Conservation (phyloP, 192 early-diverging fungal species). For the Thamnidium elegans region DNA sequence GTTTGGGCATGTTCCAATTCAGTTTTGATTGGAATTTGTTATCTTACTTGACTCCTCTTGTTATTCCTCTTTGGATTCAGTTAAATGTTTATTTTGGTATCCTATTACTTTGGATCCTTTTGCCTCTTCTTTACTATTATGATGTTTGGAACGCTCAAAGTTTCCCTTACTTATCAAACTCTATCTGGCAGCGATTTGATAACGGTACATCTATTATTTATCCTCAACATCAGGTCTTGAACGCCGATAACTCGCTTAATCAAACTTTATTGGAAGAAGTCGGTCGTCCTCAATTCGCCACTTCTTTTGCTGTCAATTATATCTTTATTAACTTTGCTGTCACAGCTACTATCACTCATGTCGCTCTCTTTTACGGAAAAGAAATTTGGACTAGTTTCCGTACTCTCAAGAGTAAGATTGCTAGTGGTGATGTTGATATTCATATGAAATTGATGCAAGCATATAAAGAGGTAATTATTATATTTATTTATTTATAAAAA, state of each 20-base stretch:
- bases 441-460: constrained; percentile 60
- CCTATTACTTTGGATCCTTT: too few relatives aligned
- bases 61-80: too few relatives aligned
- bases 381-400: constrained; percentile 56
- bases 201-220: constrained; percentile 41
- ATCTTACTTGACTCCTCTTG: too few relatives aligned
- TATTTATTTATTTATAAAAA: not conserved
- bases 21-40: too few relatives aligned
- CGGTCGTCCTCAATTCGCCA: constrained; percentile 49
- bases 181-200: constrained; percentile 37
- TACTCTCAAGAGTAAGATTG: constrained; percentile 34
- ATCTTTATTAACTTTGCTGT: constrained; percentile 58
- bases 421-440: constrained; percentile 41
- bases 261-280: constrained; percentile 41
- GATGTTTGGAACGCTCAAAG: not conserved
- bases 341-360: constrained; percentile 57
- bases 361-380: constrained; percentile 60
- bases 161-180: constrained; percentile 52
- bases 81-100: too few relatives aligned
- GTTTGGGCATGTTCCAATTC: too few relatives aligned
- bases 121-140: too few relatives aligned
- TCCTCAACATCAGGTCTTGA: constrained; percentile 41
- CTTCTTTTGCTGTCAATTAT: constrained; percentile 58
- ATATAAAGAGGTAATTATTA: constrained; percentile 50
- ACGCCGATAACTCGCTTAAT: constrained; percentile 43